phyloP scores from a whole-genome alignment of 805 yeast genomes.

The Torulaspora quercuum region DNA sequence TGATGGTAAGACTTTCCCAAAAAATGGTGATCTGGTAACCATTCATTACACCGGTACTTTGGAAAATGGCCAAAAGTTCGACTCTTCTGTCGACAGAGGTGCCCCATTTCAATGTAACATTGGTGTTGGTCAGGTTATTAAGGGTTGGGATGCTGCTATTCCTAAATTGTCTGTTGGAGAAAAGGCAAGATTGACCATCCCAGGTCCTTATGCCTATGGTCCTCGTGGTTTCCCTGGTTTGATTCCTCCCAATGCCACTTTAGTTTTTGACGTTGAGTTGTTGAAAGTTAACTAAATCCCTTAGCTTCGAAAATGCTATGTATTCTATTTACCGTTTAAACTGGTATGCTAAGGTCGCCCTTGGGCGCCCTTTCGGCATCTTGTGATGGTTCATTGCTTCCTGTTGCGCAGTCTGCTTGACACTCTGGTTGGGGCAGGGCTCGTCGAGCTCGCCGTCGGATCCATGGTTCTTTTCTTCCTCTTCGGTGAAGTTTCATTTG shows the following conservation, averaged over 20 bases:
- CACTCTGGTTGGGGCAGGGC: conserved; percentile 23
- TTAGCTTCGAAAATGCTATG: too few relatives aligned
- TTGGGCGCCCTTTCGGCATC: too few relatives aligned
- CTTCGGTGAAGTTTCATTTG: conserved; percentile 23
- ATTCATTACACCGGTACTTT: conserved; percentile 95
- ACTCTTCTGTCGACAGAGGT: conserved; percentile 92
- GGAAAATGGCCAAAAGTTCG: conserved; percentile 93
- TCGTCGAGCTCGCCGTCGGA: conserved; percentile 7
- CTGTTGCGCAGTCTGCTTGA: conserved; percentile 33
- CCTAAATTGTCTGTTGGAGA: conserved; percentile 91
- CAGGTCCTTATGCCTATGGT: conserved; percentile 93
- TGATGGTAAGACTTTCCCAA: conserved; percentile 85
- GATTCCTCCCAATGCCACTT: conserved; percentile 94
- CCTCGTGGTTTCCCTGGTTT: conserved; percentile 93
- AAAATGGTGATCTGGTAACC: conserved; percentile 81
- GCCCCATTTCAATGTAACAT: conserved; percentile 90
- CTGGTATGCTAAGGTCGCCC: too few relatives aligned
- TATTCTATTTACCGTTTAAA: too few relatives aligned
- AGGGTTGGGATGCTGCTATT: conserved; percentile 95
- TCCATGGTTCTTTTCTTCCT: conserved; percentile 19
- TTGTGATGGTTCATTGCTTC: conserved; percentile 21
- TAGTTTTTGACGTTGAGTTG: conserved; percentile 80
- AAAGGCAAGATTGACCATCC: conserved; percentile 87
- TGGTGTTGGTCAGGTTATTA: conserved; percentile 95
- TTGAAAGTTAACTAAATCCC: conserved; percentile 45